These are phyloP conservation scores for Zoysia pacifica DNA, from an alignment of 176 grass and related monocot genomes.

Conservation along the genomic window DNA sequence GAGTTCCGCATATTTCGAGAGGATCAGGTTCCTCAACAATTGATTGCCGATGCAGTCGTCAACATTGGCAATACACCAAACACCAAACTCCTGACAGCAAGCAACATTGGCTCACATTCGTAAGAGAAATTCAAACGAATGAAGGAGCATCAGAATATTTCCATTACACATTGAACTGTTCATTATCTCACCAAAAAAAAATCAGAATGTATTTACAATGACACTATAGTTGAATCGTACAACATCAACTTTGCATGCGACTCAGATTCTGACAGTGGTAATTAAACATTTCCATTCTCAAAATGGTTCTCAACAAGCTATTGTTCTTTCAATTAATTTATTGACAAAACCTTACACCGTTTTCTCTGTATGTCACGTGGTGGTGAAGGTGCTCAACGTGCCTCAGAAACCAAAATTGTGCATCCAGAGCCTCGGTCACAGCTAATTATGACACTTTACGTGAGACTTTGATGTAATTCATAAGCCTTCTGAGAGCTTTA, in stretches of 20 bases:
- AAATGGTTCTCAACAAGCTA: constrained; percentile 5
- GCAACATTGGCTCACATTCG: too few species aligned
- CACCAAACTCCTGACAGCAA: too few species aligned
- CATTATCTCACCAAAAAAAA: background rate
- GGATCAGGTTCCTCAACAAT: too few species aligned
- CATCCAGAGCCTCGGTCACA: too few species aligned
- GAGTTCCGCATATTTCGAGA: too few species aligned
- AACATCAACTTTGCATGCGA: background rate
- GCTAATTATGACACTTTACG: constrained; percentile 52
- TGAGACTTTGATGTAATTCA: constrained; percentile 76
- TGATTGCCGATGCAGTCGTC: too few species aligned
- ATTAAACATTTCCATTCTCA: background rate
- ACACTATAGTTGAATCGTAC: background rate
- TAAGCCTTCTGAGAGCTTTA: constrained; percentile 73
- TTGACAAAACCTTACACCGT: background rate
- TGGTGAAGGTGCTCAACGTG: background rate
- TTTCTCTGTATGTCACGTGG: background rate
- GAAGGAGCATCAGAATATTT: background rate
- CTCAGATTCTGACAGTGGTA: background rate
- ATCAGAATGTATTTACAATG: constrained; percentile 7
- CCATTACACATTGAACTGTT: background rate
- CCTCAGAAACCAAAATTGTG: constrained; percentile 36
- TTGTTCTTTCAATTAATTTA: constrained; percentile 7
- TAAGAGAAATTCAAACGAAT: background rate
- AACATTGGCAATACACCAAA: too few species aligned